phyloP scores from a whole-genome alignment of 495 filamentous ascomycete genomes.

The Aspergillus biplanus region DNA sequence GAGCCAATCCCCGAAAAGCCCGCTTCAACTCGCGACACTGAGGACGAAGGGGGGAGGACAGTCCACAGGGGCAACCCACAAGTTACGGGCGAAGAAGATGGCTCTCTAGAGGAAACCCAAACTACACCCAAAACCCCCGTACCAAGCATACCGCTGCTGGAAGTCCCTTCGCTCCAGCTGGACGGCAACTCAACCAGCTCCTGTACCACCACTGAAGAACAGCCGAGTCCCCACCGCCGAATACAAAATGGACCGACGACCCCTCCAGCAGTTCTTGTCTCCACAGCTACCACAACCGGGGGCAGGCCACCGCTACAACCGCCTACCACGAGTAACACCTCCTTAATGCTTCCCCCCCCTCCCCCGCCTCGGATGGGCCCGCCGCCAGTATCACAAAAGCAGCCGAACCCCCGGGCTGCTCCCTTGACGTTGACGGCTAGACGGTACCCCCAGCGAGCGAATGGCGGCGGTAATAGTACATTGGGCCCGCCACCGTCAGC shows the following conservation, averaged over 20 bases:
- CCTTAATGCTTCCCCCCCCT: conserved; percentile 45
- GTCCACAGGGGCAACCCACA: conserved; percentile 5
- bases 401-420: conserved; percentile 19
- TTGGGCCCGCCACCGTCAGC: conserved; percentile 41
- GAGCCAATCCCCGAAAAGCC: conserved; percentile 28
- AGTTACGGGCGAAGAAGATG: conserved; percentile 14
- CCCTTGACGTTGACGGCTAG: conserved; percentile 13
- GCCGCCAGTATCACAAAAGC: conserved; percentile 30
- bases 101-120: conserved; percentile 38
- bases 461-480: conserved; percentile 14
- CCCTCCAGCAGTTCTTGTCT: neutral
- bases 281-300: conserved; percentile 11
- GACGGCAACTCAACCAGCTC: conserved; percentile 23
- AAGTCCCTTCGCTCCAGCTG: conserved; percentile 40
- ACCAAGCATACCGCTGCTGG: conserved; percentile 32
- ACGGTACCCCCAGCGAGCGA: conserved; percentile 23
- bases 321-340: conserved; percentile 24
- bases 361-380: conserved; percentile 29
- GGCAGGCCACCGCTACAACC: conserved; percentile 21
- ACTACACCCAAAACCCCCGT: conserved; percentile 54
- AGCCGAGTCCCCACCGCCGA: conserved; percentile 11
- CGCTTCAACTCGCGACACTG: conserved; percentile 14
- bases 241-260: conserved; percentile 20
- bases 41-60: conserved; percentile 4
- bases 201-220: neutral